Evolutionary conservation across 1,284 basidiomycete genomes (phyloP), one percentile per base, ranked within the genome.

Genomic region (Pyrrhoderma lamaoense): DNA sequence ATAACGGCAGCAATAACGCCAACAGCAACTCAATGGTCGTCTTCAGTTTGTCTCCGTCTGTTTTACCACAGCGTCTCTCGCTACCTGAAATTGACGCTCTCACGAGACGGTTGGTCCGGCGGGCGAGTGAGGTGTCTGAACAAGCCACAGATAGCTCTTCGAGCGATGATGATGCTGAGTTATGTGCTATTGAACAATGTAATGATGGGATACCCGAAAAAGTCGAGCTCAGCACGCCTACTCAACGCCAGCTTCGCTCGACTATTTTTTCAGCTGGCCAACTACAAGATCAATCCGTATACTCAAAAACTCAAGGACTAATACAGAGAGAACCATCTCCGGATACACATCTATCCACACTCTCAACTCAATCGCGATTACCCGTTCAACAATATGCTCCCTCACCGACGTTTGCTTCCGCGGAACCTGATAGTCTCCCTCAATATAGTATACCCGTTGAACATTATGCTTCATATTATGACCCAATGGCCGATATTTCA

Each of bases 401-500:
- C 42, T 54, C 52, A 7, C 52, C 52, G 3, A 46, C 21, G 39
- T 39, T 36, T 3, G n/a, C 38, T 40, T 40, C 38, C 8, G 4
- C 16, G 7, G 38, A 16, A n/a, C n/a, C 38, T 14, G 14, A 14
- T 40, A 5, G 5, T 14, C 38, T 7, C 38, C 8, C 38, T 16
- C n/a, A 22, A 8, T 16, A 40, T 14, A 14, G 21, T 18, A 14
- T 22, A 40, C n/a, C n/a, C 25, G 47, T 42, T 48, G 34, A 54
- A 0, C 21, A 45, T 7, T 21, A 40, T 1, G 45, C 54, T 35
- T 42, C 53, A 0, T 59, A 64, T 18, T 72, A 73, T 9, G 80
- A 83, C 60, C 90, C 70, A 39, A 75, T 73, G 54, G 62, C 77
- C 50, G 90, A 93, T 62, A 83, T 92, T 50, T 87, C 86, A 43